phyloP scores from a whole-genome alignment of 768 basidiomycete species.

The Auricularia cornea region DNA sequence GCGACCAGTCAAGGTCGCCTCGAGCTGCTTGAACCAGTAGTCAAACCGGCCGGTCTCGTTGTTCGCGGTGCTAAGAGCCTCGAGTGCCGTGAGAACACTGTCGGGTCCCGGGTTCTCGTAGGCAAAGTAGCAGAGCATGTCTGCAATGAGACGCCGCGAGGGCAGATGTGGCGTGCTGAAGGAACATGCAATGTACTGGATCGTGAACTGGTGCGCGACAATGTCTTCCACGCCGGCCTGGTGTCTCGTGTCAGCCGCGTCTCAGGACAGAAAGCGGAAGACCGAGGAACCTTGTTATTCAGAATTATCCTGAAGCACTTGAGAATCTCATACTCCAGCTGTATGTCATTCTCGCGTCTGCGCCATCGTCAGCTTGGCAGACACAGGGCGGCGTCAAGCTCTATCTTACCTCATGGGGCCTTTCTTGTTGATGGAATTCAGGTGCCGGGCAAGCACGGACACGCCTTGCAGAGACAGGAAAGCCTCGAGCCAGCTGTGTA shows the following conservation, averaged over 20 bases:
- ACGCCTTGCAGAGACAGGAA: constrained; percentile 76
- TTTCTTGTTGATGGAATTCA: constrained; percentile 69
- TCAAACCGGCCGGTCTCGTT: constrained; percentile 56
- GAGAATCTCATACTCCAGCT: constrained; percentile 78
- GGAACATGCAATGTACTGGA: constrained; percentile 73
- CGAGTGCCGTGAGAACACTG: constrained; percentile 68
- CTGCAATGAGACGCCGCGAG: constrained; percentile 69
- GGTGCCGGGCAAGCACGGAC: constrained; percentile 71
- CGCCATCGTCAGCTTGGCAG: background rate
- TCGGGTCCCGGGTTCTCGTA: constrained; percentile 57
- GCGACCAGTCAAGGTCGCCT: constrained; percentile 65
- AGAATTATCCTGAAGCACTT: constrained; percentile 82
- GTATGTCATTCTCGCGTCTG: constrained; percentile 56
- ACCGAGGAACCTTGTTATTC: constrained; percentile 51
- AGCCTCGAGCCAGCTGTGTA: constrained; percentile 63
- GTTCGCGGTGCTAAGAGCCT: constrained; percentile 61
- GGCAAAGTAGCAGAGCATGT: constrained; percentile 67
- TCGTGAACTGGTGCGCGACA: constrained; percentile 59
- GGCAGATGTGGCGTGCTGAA: constrained; percentile 74
- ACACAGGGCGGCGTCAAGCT: background rate
- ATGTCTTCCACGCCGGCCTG: constrained; percentile 67
- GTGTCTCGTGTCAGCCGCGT: constrained; percentile 10
- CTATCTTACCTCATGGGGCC: constrained; percentile 48
- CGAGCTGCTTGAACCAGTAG: constrained; percentile 84
- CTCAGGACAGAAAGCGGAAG: constrained; percentile 8